Conservation (phyloP, 73 alveolate genomes). For the Durusdinium trenchii region DNA sequence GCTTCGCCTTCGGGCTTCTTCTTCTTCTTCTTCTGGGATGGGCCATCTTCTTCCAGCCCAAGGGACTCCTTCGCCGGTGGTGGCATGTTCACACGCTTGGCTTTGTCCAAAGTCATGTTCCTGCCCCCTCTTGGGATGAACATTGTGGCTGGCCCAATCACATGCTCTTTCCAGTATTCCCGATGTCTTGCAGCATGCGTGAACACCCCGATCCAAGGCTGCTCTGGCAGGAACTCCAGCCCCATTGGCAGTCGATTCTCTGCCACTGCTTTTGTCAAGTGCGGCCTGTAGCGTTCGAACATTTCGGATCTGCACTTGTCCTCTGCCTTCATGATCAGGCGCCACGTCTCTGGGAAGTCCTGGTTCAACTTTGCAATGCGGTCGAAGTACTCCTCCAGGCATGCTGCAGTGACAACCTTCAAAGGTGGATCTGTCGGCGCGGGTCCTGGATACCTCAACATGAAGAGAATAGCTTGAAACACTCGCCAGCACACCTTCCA, state of each 20-base stretch:
- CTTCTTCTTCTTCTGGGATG: too few species aligned
- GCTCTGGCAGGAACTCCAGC: background rate
- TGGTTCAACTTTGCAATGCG: background rate
- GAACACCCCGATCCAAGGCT: conserved; percentile 80
- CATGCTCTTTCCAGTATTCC: conserved; percentile 54
- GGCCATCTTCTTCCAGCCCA: too few species aligned
- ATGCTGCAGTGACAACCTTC: conserved; percentile 1
- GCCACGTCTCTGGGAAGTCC: conserved; percentile 71
- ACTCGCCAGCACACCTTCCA: conserved; percentile 70
- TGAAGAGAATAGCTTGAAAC: background rate
- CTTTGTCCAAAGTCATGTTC: too few species aligned
- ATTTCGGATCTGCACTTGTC: conserved; percentile 20
- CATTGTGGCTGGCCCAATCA: background rate
- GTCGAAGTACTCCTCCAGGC: conserved; percentile 47
- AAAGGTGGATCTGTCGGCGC: background rate
- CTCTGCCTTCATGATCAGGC: conserved; percentile 47
- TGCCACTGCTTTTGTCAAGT: background rate
- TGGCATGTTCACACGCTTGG: too few species aligned
- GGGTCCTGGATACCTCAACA: conserved; percentile 3
- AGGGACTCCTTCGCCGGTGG: too few species aligned
- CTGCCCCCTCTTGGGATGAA: background rate
- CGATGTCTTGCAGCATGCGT: conserved; percentile 8
- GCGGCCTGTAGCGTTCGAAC: background rate
- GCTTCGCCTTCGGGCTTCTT: too few species aligned
- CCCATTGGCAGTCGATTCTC: background rate